These are phyloP conservation scores for Leptographium wingfieldii DNA, from an alignment of 2,329 filamentous ascomycete species.

Conservation along the genomic window DNA sequence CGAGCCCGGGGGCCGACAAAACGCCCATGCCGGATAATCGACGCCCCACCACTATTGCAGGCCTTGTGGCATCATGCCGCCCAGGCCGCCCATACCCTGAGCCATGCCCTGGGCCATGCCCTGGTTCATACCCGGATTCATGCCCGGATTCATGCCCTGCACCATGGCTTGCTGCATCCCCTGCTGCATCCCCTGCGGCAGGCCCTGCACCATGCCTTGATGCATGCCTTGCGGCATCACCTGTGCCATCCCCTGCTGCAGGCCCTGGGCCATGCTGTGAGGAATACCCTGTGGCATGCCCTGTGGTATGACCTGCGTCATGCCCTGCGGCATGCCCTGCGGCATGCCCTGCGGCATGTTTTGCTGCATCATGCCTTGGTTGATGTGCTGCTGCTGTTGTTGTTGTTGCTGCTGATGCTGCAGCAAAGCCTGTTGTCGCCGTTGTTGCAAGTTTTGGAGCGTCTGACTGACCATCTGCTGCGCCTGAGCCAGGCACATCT, in stretches of 20 bases:
- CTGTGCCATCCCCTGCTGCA: conserved; percentile 3
- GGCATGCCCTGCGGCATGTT: conserved; percentile 5
- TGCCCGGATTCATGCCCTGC: neutral
- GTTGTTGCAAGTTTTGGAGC: conserved; percentile 8
- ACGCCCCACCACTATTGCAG: neutral
- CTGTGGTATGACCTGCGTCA: conserved; percentile 6
- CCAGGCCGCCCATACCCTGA: neutral
- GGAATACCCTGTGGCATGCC: conserved; percentile 9
- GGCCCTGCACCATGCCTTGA: conserved; percentile 6
- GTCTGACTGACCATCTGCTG: conserved; percentile 5
- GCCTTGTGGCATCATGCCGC: neutral
- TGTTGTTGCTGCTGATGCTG: conserved; percentile 13
- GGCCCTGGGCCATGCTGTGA: conserved; percentile 8
- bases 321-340: conserved; percentile 4
- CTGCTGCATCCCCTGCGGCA: conserved; percentile 5
- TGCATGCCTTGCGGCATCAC: neutral
- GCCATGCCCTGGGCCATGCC: neutral
- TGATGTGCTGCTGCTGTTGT: conserved; percentile 17
- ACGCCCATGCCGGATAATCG: neutral
- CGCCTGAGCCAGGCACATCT: conserved; percentile 20
- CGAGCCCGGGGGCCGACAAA: too few relatives aligned
- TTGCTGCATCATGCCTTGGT: conserved; percentile 16
- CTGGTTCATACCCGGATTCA: neutral
- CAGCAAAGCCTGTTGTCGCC: conserved; percentile 9
- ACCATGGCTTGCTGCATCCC: conserved; percentile 6